Evolutionary conservation across 78 protist genomes (phyloP), one percentile per base, ranked within the genome.

Genomic region (Isochrysis galbana): DNA sequence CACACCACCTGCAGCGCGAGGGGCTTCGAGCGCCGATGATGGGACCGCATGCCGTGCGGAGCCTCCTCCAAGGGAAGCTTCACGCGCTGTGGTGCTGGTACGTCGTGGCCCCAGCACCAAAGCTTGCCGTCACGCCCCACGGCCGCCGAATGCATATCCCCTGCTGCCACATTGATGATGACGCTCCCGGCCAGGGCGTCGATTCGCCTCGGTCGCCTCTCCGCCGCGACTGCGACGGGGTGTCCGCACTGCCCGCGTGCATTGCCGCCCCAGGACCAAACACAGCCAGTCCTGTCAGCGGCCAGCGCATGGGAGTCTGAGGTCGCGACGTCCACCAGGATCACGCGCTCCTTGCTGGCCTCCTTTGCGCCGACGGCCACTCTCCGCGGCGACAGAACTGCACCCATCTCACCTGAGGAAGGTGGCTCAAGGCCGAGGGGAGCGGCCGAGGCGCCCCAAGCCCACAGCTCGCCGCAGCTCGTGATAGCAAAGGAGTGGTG

Each of bases 181-280:
- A 5, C 45, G 29, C 45, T 36, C 45, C 3, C 1, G 44, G 23
- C 82, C 55, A 44, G 55, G 41, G 42, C 38, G 21, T 32, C 88
- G 55, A 44, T 38, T 32, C 87, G 48, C 38, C 55, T 11, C 55
- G 55, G 88, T 51, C 44, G 0, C 29, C 29, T 2, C 87, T 0
- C 34, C 46, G 5, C 32, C 29, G 1, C 39, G 32, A 26, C 55
- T 14, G 55, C 36, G 38, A 3, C n/a, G 17, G 23, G 39, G 22
- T 14, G 51, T 39, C 87, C 69, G n/a, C 48, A 36, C 86, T 61
- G 83, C 34, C 83, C 47, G 41, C 1, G 21, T 4, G 0, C 34
- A 25, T 61, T 26, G 26, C 34, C 0, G n/a, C 92, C 92, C 92
- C 92, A 90, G 69, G 54, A 39, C 38, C 10, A 90, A 26, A 34